Evolutionary conservation across 257 asterid species (phyloP).

Genomic region (Petunia secreta): DNA sequence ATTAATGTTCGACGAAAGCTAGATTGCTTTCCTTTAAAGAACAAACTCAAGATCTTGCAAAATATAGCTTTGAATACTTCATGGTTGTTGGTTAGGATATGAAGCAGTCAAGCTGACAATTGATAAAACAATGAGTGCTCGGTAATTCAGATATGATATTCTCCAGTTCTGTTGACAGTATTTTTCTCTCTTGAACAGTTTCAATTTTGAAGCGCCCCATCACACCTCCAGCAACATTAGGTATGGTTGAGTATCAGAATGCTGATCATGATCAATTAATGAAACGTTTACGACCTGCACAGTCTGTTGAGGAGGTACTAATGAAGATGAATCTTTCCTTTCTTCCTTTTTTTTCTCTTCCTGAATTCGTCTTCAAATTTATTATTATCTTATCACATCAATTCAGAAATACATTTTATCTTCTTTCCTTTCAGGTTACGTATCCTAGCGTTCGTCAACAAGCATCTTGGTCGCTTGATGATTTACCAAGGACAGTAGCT

Average conservation of each 20-base stretch:
- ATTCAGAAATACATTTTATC: constrained; percentile 22
- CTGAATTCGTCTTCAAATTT: not conserved
- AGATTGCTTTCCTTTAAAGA: not conserved
- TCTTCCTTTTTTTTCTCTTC: constrained; percentile 12
- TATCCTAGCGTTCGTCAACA: constrained; percentile 90
- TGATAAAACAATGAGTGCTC: not conserved
- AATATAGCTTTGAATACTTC: not conserved
- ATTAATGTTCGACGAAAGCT: not conserved
- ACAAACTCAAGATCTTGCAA: not conserved
- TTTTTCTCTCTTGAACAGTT: constrained; percentile 48
- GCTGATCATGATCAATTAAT: constrained; percentile 93
- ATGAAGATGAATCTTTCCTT: constrained; percentile 23
- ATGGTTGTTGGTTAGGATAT: not conserved
- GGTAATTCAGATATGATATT: constrained; percentile 2
- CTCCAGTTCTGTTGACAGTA: constrained; percentile 8
- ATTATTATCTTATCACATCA: not conserved
- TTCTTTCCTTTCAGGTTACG: constrained; percentile 65
- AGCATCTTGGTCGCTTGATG: constrained; percentile 81
- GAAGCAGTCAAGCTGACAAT: constrained; percentile 4
- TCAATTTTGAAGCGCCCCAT: constrained; percentile 87
- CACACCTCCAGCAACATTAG: constrained; percentile 92
- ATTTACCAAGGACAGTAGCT: constrained; percentile 91
- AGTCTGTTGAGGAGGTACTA: constrained; percentile 90
- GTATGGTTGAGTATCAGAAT: constrained; percentile 86
- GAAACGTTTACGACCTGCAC: constrained; percentile 94